Base-by-base conservation (phyloP, 805 yeast genomes). In the Debaryomyces prosopidis region DNA sequence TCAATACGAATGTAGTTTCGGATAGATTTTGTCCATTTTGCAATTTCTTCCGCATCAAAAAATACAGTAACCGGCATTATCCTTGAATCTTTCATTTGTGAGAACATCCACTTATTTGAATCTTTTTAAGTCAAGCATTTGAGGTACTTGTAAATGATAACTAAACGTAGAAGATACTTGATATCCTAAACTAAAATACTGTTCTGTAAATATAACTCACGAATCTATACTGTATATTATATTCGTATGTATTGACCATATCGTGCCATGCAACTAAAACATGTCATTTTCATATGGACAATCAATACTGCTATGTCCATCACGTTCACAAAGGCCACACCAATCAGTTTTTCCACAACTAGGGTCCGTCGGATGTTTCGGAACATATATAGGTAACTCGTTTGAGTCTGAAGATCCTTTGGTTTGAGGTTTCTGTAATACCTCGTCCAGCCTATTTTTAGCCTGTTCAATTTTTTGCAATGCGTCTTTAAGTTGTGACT, bases 261-360 rank as follows among this genome's bases (percentile, higher is more conserved):
- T 23, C 9, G 26, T 10, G 10, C 9, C 26, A 20, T 20, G 7
- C 26, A 20, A n/a, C 52, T 61, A 77, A 50, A 76, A 80, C 47
- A 77, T 67, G 51, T 80, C 85, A 52, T 80, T 79, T 53, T 85
- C 95, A 60, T 80, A 89, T 0, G 97, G 97, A 65, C 99, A 92
- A 45, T 89, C 89, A 26, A 84, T 73, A 51, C 94, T 86, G 39
- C 82, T 84, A 60, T 92, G 99, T 0, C 98, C 99, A 37, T 81
- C 83, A 44, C 89, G 72, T 62, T 92, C 98, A 68, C 99, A 92
- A 43, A 89, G 71, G 0, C 96, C 96, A 68, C 99, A 92, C 96
- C 97, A 92, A 50, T 80, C 75, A 20, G 69, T 69, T 36, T 91
- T 75, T 1, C 96, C 96, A 2, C 81, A 81, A 0, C 90, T 74